Conservation (phyloP, 2,329 filamentous ascomycete genomes). For the Aspergillus calidoustus region DNA sequence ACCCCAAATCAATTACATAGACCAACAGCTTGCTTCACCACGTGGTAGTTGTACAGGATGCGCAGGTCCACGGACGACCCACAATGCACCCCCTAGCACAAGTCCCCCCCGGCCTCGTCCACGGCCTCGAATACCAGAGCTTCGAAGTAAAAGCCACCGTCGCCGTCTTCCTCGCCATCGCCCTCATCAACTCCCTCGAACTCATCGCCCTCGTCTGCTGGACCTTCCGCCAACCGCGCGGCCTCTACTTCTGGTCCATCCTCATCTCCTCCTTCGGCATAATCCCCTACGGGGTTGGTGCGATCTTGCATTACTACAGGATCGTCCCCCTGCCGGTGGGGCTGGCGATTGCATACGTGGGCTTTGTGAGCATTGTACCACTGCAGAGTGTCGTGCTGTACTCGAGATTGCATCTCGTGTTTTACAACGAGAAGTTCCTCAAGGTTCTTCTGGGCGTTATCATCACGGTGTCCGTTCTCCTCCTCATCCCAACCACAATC, state of each 20-base stretch:
- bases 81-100: not conserved
- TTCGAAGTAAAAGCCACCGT: not conserved
- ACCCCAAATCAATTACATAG: not conserved
- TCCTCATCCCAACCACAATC: not conserved
- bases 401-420: conserved; percentile 3
- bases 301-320: not conserved
- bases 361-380: not conserved
- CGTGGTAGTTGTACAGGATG: too few relatives aligned
- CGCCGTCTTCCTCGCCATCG: not conserved
- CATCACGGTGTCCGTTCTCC: not conserved
- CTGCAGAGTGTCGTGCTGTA: conserved; percentile 2
- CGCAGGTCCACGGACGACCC: not conserved
- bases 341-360: not conserved
- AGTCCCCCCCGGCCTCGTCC: not conserved
- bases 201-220: not conserved
- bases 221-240: not conserved
- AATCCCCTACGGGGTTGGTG: not conserved
- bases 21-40: too few relatives aligned
- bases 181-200: conserved; percentile 4
- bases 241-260: conserved; percentile 10
- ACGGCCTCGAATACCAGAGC: not conserved
- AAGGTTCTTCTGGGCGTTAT: not conserved
- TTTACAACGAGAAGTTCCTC: conserved; percentile 4
- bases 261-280: not conserved
- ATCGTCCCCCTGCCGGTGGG: not conserved